Base-by-base conservation (phyloP, 257 asterid genomes). In the Ajuga chamaepitys region DNA sequence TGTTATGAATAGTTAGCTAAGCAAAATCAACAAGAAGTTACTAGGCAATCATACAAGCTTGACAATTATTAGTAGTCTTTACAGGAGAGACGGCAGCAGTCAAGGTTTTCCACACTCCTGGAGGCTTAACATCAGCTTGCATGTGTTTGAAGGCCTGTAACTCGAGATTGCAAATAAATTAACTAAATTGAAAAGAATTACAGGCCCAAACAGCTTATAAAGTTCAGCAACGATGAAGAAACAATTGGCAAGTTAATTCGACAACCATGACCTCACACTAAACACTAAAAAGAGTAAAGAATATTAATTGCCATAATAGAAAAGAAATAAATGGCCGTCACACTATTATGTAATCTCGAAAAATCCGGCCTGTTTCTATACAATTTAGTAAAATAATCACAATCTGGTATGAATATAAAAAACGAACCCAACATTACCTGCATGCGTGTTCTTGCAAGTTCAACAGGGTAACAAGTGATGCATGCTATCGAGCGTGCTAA, bases 371-470 rank as follows among this genome's bases (percentile, higher is more conserved):
- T n/a, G 13, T 56, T 38, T 21, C 50, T 4, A 72, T 13, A 24
- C 20, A 55, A 63, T 37, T 41, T 9, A 4, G 8, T 22, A 42
- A n/a, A 41, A 9, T 13, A 62, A 28, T 47, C 12, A 46, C 40
- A 32, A 20, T 42, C 12, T 17, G 14, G 9, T 13, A 60, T 28
- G 22, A 62, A n/a, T 57, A 46, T 10, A 37, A 14, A 53, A 13
- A 12, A 28, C 1, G 32, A 60, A 52, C 52, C 5, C 24, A 37
- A 6, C 25, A 21, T 12, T 78, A 92, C 98, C 97, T 87, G 98
- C 97, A 92, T 87, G 38, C 96, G 95, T 7, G 98, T 92, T 81
- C 91, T 83, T 44, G 96, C 97, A 70, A 92, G 95, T 61, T 92
- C 98, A 59, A 87, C 63, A 34, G 95, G 99, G 72, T 93, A 93